phyloP scores from a whole-genome alignment of 768 basidiomycete species.

The Russula sp. region DNA sequence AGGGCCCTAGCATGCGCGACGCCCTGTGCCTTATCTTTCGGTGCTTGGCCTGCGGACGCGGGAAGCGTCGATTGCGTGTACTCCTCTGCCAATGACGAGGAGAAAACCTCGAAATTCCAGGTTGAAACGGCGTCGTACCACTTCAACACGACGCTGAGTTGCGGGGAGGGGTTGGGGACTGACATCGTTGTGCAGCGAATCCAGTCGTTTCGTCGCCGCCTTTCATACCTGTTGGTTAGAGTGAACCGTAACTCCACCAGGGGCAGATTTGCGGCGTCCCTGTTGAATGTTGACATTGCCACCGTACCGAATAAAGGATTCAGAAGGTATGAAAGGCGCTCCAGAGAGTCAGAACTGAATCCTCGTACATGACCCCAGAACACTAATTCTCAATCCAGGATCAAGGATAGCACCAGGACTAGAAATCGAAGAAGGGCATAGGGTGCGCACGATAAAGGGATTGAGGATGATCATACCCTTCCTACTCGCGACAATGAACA shows the following conservation, averaged over 20 bases:
- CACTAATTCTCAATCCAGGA: too few species aligned
- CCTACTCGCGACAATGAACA: too few species aligned
- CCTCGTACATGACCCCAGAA: too few species aligned
- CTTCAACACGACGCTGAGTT: conserved; percentile 3
- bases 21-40: conserved; percentile 7
- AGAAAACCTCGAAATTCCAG: conserved; percentile 9
- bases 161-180: conserved; percentile 4
- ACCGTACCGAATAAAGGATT: not conserved
- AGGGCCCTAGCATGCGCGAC: not conserved
- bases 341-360: not conserved
- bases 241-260: not conserved
- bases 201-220: too few species aligned
- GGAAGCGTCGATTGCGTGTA: conserved; percentile 8
- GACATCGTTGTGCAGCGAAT: not conserved
- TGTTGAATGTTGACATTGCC: not conserved
- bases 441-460: too few species aligned
- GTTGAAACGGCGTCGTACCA: conserved; percentile 2
- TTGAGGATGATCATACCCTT: too few species aligned
- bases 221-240: not conserved
- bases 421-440: too few species aligned
- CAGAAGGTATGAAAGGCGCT: not conserved
- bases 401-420: too few species aligned
- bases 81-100: not conserved
- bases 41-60: not conserved
- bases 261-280: not conserved